Conservation (phyloP, 139 green algal genomes). For the Chlorella sp. region DNA sequence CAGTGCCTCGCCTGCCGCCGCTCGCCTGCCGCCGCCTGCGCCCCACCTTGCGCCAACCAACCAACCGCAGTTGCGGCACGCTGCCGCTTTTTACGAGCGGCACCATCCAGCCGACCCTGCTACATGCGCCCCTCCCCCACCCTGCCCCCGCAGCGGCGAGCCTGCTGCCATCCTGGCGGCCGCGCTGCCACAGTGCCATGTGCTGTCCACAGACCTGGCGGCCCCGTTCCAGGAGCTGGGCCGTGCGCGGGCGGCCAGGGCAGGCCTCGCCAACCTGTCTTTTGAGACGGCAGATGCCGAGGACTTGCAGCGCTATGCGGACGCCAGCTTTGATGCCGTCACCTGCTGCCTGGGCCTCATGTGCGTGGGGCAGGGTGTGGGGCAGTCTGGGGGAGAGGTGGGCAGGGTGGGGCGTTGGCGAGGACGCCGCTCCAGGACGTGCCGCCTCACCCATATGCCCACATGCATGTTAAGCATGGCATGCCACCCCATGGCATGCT, state of each 20-base stretch:
- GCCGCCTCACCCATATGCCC: too few species aligned
- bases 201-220: slow-evolving; percentile 21
- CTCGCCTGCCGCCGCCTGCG: too few species aligned
- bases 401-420: too few species aligned
- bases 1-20: too few species aligned
- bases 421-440: too few species aligned
- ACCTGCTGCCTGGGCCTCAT: slow-evolving; percentile 20
- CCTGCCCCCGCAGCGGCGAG: neutral
- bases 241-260: neutral
- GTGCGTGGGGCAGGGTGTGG: neutral
- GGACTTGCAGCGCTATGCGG: slow-evolving; percentile 3
- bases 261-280: neutral
- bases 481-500: too few species aligned
- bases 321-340: slow-evolving; percentile 23
- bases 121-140: neutral
- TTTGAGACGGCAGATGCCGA: slow-evolving; percentile 34
- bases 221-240: slow-evolving; percentile 13
- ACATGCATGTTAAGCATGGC: too few species aligned
- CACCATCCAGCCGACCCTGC: neutral
- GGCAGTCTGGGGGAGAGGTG: neutral
- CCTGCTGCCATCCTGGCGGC: slow-evolving; percentile 3
- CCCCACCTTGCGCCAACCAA: too few species aligned
- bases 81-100: too few species aligned
- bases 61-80: too few species aligned
- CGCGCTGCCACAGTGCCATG: slow-evolving; percentile 3